Base-by-base conservation (phyloP, 2,329 filamentous ascomycete genomes). In the Claviceps maximensis region DNA sequence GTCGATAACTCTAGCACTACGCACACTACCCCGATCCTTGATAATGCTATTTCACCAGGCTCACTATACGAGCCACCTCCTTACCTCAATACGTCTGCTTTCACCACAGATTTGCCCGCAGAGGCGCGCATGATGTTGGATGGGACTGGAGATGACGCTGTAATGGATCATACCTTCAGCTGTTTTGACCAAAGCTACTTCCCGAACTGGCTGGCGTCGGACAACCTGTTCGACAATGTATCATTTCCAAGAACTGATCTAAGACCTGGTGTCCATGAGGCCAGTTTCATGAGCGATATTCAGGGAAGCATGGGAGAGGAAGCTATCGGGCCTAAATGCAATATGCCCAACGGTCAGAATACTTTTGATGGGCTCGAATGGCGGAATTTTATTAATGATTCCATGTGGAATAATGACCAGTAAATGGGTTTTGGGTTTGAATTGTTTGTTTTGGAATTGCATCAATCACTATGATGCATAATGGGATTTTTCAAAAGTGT, bases 61-160 rank as follows among this genome's bases (percentile, higher is more conserved):
- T 57, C 59, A 23, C 59, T 57, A 3, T 52, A 44, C 55, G 59
- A 21, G 53, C 9, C 36, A 5, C 17, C 13, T 17, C 8, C 29
- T 9, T 45, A 45, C 4, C 15, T 63, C 1, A 57, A 58, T 2
- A 56, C 57, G 1, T 73, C 71, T 0, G 62, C 61, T 1, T 75
- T 75, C 50, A 74, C 72, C 0, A 59, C 70, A 0, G 68, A 73
- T 54, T 58, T 75, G 7, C 66, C 73, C 0, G 57, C 67, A 1
- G 72, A 75, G 49, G 66, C 69, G 2, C 72, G 68, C 58, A 69
- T 71, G 69, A 62, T 75, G 57, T 58, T 64, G 41, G 55, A 53
- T 7, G 65, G 65, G 7, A 51, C 67, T 13, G 64, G 66, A 31
- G 61, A 67, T 57, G 62, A 49, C 29, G 60, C 63, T 6, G 61